Conservation (phyloP, 768 basidiomycete species). For the Tricholoma hemisulphureum region DNA sequence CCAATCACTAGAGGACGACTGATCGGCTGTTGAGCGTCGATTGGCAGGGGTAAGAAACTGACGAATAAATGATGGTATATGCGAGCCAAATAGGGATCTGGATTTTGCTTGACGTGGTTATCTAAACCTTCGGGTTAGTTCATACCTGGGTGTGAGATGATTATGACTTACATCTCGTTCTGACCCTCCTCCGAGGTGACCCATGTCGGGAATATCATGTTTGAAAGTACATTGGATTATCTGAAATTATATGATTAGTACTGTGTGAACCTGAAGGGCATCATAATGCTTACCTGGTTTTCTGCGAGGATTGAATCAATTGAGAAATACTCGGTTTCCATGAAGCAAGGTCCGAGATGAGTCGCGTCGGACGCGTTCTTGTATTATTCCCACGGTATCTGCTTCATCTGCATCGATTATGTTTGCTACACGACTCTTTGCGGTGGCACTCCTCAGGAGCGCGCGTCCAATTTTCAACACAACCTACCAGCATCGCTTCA, state of each 20-base stretch:
- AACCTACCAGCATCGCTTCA: slow-evolving; percentile 6
- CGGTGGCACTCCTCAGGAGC: slow-evolving; percentile 10
- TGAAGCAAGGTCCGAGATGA: slow-evolving; percentile 26
- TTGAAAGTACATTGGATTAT: slow-evolving; percentile 95
- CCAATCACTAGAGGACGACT: slow-evolving; percentile 63
- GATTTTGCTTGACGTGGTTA: slow-evolving; percentile 70
- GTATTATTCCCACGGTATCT: slow-evolving; percentile 15
- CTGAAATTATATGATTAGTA: slow-evolving; percentile 35
- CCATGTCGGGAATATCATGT: slow-evolving; percentile 78
- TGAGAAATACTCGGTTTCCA: slow-evolving; percentile 93
- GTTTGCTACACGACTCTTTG: slow-evolving; percentile 13
- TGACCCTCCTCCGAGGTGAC: slow-evolving; percentile 83
- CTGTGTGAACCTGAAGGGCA: background rate
- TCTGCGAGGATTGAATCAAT: slow-evolving; percentile 89
- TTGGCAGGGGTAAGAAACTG: slow-evolving; percentile 13
- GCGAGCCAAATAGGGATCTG: slow-evolving; percentile 92
- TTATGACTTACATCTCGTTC: slow-evolving; percentile 69
- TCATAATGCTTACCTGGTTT: slow-evolving; percentile 60
- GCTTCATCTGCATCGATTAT: slow-evolving; percentile 11
- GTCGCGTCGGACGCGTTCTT: slow-evolving; percentile 19
- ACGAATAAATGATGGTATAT: slow-evolving; percentile 83
- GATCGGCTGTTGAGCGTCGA: background rate
- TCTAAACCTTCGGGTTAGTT: slow-evolving; percentile 46
- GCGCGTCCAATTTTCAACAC: slow-evolving; percentile 5
- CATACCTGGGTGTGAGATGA: slow-evolving; percentile 2